Percentiles rank a stretch among this genome's conserved stretches.
Conservation (phyloP, 305 asterid species). For the Solanum chacoense region DNA sequence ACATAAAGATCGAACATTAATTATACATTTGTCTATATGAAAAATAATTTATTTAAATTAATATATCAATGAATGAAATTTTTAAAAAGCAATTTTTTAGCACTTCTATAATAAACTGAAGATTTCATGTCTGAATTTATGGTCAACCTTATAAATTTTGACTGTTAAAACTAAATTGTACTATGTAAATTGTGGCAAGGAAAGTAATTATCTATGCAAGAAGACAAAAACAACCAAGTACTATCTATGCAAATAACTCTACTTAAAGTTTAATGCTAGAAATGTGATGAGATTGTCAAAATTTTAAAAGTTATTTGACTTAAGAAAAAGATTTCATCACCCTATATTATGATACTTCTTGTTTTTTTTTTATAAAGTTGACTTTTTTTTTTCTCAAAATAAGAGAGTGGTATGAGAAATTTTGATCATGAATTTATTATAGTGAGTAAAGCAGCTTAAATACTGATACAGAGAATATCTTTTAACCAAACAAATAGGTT, state of each 20-base stretch:
- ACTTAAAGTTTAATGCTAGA: not conserved
- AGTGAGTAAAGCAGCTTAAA: not conserved
- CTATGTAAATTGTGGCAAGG: not conserved
- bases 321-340: not conserved
- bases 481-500: no score
- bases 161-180: not conserved
- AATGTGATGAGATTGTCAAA: not conserved
- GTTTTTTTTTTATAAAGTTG: not conserved
- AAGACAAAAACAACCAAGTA: not conserved
- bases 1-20: not conserved
- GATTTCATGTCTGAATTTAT: not conserved
- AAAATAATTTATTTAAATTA: no score
- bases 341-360: not conserved
- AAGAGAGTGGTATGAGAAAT: not conserved
- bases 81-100: not conserved
- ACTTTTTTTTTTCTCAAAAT: not conserved
- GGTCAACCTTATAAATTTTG: not conserved
- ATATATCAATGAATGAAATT: not conserved
- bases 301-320: not conserved
- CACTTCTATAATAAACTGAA: no score
- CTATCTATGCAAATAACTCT: not conserved
- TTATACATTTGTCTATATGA: not conserved
- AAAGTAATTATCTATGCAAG: not conserved
- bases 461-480: no score
- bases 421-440: not conserved